These are phyloP conservation scores for Elsinoe arachidis DNA, from an alignment of 2,329 filamentous ascomycete species.

Conservation along the genomic window DNA sequence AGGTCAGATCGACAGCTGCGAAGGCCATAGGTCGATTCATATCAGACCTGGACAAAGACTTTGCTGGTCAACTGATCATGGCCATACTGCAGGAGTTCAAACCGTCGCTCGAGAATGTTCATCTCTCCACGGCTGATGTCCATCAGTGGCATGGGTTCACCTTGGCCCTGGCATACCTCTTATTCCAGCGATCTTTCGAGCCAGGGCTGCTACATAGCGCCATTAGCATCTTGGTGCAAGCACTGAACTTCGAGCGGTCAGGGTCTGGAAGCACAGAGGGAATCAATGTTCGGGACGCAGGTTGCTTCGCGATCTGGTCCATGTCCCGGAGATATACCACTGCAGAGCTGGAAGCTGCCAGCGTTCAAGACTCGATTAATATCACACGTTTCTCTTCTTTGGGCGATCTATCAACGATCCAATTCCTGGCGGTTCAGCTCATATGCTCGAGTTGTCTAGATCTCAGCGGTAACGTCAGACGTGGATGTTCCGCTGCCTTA, in stretches of 20 bases:
- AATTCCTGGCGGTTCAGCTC: slow-evolving; percentile 71
- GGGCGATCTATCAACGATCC: slow-evolving; percentile 31
- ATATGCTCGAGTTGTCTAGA: slow-evolving; percentile 77
- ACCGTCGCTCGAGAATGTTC: slow-evolving; percentile 44
- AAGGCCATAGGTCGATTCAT: slow-evolving; percentile 87
- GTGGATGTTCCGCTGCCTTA: slow-evolving; percentile 84
- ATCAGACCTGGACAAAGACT: slow-evolving; percentile 65
- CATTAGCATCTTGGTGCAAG: slow-evolving; percentile 66
- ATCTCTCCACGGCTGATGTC: slow-evolving; percentile 68
- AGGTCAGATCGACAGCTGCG: slow-evolving; percentile 80
- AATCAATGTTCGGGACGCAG: slow-evolving; percentile 85
- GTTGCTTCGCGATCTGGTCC: slow-evolving; percentile 94
- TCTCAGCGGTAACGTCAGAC: slow-evolving; percentile 82
- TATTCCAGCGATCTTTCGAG: slow-evolving; percentile 77
- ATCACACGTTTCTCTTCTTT: background rate
- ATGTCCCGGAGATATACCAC: slow-evolving; percentile 81
- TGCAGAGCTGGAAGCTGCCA: slow-evolving; percentile 59
- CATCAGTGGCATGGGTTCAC: slow-evolving; percentile 89
- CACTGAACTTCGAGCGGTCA: slow-evolving; percentile 76
- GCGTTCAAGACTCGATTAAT: slow-evolving; percentile 20
- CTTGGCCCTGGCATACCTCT: slow-evolving; percentile 73
- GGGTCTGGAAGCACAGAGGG: slow-evolving; percentile 78
- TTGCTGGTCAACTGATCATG: slow-evolving; percentile 81
- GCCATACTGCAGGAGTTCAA: slow-evolving; percentile 59
- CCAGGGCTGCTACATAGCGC: slow-evolving; percentile 61